phyloP scores from a whole-genome alignment of 768 basidiomycete genomes.

The Mycena floridula region DNA sequence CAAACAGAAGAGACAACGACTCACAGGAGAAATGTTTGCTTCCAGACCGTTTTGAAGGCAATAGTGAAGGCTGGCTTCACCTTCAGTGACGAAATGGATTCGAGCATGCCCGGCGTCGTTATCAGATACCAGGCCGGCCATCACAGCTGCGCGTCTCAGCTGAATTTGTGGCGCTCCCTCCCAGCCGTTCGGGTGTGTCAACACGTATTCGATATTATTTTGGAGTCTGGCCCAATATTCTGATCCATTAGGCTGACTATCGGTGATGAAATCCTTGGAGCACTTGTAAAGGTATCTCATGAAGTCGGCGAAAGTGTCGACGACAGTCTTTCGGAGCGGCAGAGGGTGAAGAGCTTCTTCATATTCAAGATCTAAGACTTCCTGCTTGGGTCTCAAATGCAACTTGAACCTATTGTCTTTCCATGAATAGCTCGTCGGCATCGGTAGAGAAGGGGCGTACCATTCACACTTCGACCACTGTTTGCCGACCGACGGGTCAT shows the following conservation, averaged over 20 bases:
- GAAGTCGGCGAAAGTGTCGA: constrained; percentile 43
- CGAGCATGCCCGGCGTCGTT: constrained; percentile 31
- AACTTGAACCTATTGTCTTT: constrained; percentile 28
- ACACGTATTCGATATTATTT: constrained; percentile 39
- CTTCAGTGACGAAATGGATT: constrained; percentile 53
- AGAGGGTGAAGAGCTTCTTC: constrained; percentile 28
- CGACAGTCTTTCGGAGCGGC: constrained; percentile 32
- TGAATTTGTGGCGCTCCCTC: constrained; percentile 51
- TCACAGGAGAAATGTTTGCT: neutral
- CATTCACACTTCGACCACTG: neutral
- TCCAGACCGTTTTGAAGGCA: constrained; percentile 19
- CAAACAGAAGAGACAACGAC: neutral
- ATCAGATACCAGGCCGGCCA: constrained; percentile 43
- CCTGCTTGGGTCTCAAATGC: constrained; percentile 27
- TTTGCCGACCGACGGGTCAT: neutral
- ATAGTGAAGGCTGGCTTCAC: constrained; percentile 56
- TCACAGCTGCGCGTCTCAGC: constrained; percentile 47
- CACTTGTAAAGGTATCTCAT: constrained; percentile 42
- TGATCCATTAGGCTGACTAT: constrained; percentile 35
- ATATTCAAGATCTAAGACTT: constrained; percentile 9
- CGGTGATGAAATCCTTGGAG: constrained; percentile 38
- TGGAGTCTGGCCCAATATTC: constrained; percentile 40
- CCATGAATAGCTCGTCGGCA: neutral
- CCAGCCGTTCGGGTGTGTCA: constrained; percentile 65
- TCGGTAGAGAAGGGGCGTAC: neutral